These are phyloP conservation scores for Trypanosoma mega DNA, from an alignment of 208 protist species.

Conservation along the genomic window DNA sequence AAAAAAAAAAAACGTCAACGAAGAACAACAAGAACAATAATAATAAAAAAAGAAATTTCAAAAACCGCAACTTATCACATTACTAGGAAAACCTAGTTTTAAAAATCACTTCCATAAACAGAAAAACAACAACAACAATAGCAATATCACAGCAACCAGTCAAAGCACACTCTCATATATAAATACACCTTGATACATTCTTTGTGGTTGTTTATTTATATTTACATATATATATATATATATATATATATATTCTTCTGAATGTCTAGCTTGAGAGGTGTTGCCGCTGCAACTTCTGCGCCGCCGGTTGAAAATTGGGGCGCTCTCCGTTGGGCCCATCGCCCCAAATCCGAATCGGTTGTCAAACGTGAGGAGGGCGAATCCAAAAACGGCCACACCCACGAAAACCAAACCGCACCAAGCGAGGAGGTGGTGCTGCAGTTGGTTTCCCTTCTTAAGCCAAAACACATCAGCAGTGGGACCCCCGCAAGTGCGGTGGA, in stretches of 20 bases:
- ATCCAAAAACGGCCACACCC: slow-evolving; percentile 17
- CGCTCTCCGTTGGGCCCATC: slow-evolving; percentile 40
- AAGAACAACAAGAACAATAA: too few species aligned
- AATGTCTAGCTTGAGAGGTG: slow-evolving; percentile 24
- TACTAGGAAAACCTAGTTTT: too few species aligned
- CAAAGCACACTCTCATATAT: background rate
- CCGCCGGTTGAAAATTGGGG: slow-evolving; percentile 84
- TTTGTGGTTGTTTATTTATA: background rate
- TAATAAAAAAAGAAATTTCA: too few species aligned
- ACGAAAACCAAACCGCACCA: slow-evolving; percentile 16
- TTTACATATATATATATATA: too few species aligned
- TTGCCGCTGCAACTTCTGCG: slow-evolving; percentile 8
- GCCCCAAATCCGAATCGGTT: slow-evolving; percentile 33
- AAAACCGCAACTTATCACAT: too few species aligned
- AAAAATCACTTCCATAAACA: background rate
- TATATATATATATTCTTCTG: too few species aligned
- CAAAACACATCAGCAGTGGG: slow-evolving; percentile 40
- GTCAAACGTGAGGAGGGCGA: slow-evolving; percentile 16
- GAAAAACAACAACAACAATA: background rate
- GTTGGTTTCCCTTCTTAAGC: slow-evolving; percentile 59
- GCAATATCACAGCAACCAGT: too few species aligned
- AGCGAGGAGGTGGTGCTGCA: slow-evolving; percentile 26
- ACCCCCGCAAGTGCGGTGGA: slow-evolving; percentile 41
- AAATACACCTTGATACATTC: background rate
- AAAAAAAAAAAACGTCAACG: too few species aligned